phyloP scores from a whole-genome alignment of 176 grass and related monocot genomes.

The bread wheat (Triticum aestivum) region DNA sequence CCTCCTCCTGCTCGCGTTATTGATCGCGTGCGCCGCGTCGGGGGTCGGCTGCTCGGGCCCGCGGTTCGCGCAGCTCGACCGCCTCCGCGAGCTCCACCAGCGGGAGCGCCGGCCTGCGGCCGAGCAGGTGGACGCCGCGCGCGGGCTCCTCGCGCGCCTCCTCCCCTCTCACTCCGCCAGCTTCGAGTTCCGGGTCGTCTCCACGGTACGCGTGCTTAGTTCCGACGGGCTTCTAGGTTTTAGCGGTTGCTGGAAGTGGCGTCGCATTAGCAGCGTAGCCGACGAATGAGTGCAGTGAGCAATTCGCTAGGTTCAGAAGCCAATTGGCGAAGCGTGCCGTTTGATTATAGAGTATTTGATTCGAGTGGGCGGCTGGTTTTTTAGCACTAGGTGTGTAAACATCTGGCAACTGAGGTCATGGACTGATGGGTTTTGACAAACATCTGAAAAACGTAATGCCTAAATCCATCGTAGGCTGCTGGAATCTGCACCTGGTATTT shows the following conservation, averaged over 20 bases:
- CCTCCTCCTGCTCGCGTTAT: slow-evolving; percentile 14
- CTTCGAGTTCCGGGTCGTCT: slow-evolving; percentile 59
- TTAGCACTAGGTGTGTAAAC: not conserved
- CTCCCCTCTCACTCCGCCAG: slow-evolving; percentile 60
- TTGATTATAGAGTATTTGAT: not conserved
- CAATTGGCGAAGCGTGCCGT: not conserved
- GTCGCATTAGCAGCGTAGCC: not conserved
- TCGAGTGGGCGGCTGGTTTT: not conserved
- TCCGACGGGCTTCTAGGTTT: not conserved
- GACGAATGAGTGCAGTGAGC: not conserved
- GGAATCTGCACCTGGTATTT: not conserved
- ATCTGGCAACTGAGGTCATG: not conserved
- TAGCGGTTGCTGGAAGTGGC: not conserved
- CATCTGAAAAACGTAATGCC: not conserved
- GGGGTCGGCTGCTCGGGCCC: not conserved
- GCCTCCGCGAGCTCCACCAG: slow-evolving; percentile 52
- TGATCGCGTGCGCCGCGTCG: slow-evolving; percentile 29
- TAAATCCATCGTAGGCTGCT: not conserved
- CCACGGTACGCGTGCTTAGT: slow-evolving; percentile 40
- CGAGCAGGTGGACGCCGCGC: slow-evolving; percentile 49
- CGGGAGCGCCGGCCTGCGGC: slow-evolving; percentile 30
- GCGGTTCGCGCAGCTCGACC: slow-evolving; percentile 46
- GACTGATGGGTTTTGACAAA: not conserved
- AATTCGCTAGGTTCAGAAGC: not conserved
- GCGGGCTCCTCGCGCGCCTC: slow-evolving; percentile 45